These are phyloP conservation scores for Catharanthus roseus DNA, from an alignment of 257 asterid species.

Conservation along the genomic window DNA sequence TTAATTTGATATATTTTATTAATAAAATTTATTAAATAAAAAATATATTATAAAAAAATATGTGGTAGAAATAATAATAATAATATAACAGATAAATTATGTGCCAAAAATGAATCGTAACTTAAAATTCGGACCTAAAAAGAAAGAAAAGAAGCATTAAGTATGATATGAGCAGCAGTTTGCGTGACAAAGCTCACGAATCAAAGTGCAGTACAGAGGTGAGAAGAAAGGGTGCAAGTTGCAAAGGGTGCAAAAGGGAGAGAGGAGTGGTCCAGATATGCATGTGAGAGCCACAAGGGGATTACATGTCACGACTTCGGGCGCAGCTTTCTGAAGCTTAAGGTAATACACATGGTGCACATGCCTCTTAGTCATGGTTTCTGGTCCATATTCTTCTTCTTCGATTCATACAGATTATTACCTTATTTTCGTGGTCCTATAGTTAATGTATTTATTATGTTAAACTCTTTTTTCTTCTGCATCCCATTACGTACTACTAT, in stretches of 20 bases:
- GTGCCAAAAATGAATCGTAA: no score
- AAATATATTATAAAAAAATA: no score
- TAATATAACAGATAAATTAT: no score
- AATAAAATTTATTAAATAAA: no score
- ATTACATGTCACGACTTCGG: slow-evolving; percentile 6
- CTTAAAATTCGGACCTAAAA: no score
- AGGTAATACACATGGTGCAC: slow-evolving; percentile 18
- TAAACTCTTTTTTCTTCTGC: not conserved
- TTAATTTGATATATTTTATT: no score
- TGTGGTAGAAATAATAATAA: no score
- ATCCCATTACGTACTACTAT: no score
- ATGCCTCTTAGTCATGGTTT: slow-evolving; percentile 11
- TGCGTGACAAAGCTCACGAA: no score
- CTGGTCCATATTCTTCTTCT: slow-evolving; percentile 25
- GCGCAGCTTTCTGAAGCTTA: slow-evolving; percentile 17
- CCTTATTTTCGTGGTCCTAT: slow-evolving; percentile 8
- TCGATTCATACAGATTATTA: slow-evolving; percentile 8
- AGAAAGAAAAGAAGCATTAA: no score
- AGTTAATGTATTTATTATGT: slow-evolving; percentile 10
- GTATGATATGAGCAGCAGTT: no score
- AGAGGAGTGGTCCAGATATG: slow-evolving; percentile 22
- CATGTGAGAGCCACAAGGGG: slow-evolving; percentile 25
- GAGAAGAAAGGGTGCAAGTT: slow-evolving; percentile 15
- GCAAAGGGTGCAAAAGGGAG: not conserved
- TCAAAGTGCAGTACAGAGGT: no score